Evolutionary conservation across 176 grass and related monocot species (phyloP), one percentile per base, ranked within the genome.

Genomic region (Sorghum bicolor): DNA sequence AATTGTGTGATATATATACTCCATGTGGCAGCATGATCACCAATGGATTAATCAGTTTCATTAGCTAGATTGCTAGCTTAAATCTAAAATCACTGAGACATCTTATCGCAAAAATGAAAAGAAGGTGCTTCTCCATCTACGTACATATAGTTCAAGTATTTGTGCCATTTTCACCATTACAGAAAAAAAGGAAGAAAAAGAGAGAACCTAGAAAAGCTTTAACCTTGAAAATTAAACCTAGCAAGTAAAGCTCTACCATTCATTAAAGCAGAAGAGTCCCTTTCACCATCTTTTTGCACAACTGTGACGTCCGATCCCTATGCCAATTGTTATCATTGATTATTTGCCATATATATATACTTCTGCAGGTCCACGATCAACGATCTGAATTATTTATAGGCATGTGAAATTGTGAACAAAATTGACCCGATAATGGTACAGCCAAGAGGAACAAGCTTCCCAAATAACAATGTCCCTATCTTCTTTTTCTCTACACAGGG

Each of bases 271-370:
- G 48, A 53, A 26, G 11, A 36, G 75, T 79, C 84, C 4, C 45
- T 79, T 79, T 86, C 40, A 17, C 39, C 20, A 22, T 72, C 75
- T 72, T 79, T 79, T 86, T 79, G 39, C 53, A 6, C 20, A 30
- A 86, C 1, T 29, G 29, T 48, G 75, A 79, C 67, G 6, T 72
- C 20, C 52, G 1, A 9, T 0, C 11, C 10, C 19, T 57, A 57
- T 20, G 19, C 6, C 15, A 63, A 19, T 63, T 63, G 34, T 31
- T 43, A 43, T 15, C 30, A 4, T 44, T 53, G 61, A 39, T 41
- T 36, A 45, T 45, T 45, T 13, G 43, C 0, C 43, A 45, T 45
- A 45, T 45, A 5, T 16, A 28, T 32, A n/a, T 45, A 15, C 13
- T 52, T 64, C 20, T 33, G 16, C 13, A 40, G 44, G 45, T 28